Conservation (phyloP, 768 basidiomycete genomes). For the Podaxis rugospora region DNA sequence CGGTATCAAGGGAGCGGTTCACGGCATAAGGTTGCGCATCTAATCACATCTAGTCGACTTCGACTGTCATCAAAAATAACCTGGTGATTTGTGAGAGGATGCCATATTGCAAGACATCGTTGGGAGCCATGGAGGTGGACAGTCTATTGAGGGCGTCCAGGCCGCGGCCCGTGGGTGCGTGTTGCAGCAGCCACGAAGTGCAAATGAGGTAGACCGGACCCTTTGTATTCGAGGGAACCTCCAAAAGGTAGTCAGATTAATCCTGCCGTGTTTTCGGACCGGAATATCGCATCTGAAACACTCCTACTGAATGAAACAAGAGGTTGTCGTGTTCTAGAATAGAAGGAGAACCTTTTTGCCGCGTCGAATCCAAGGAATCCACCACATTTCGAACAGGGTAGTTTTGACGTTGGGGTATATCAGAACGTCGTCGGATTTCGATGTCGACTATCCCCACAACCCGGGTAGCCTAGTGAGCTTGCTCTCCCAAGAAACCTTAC, state of each 20-base stretch:
- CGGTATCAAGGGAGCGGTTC: not conserved
- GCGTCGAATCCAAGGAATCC: constrained; percentile 9
- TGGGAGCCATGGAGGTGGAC: not conserved
- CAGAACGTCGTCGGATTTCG: not conserved
- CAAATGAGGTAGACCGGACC: not conserved
- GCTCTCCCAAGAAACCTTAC: not conserved
- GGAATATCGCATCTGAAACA: not conserved
- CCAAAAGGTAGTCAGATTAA: not conserved
- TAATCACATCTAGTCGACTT: not conserved
- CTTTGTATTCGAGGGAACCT: not conserved
- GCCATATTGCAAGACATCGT: not conserved
- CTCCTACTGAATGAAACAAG: not conserved
- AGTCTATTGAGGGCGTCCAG: not conserved
- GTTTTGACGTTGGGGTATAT: not conserved
- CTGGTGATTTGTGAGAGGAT: not conserved
- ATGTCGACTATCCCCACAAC: not conserved
- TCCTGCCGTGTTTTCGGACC: not conserved
- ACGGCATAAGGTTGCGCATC: too few relatives aligned
- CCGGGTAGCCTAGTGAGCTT: not conserved
- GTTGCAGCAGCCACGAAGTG: not conserved
- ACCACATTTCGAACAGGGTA: not conserved
- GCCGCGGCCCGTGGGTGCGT: not conserved
- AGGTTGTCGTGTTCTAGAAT: not conserved
- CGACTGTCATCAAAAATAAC: not conserved
- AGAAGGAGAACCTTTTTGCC: not conserved